Conservation (phyloP, 768 basidiomycete genomes). For the Strobilomyces confusus region DNA sequence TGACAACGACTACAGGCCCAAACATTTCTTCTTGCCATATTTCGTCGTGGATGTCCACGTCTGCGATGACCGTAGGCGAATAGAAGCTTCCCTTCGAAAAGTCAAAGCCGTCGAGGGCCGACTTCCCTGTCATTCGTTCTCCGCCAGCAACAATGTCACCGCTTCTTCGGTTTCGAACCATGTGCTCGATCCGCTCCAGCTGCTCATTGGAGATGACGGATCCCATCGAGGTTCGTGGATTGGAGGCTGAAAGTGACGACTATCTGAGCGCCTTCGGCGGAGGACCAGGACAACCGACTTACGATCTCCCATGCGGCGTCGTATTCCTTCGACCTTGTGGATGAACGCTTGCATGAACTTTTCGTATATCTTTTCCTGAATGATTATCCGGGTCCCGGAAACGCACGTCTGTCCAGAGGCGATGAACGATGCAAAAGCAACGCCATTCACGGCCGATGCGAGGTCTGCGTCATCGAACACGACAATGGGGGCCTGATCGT, state of each 20-base stretch:
- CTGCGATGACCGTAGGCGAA: slow-evolving; percentile 70
- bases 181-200: slow-evolving; percentile 58
- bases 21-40: slow-evolving; percentile 85
- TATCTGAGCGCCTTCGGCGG: neutral
- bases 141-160: slow-evolving; percentile 63
- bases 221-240: slow-evolving; percentile 73
- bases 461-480: slow-evolving; percentile 79
- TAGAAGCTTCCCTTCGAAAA: slow-evolving; percentile 73
- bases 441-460: slow-evolving; percentile 72
- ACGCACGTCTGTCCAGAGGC: slow-evolving; percentile 90
- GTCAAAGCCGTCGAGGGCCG: slow-evolving; percentile 66
- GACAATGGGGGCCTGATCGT: slow-evolving; percentile 66
- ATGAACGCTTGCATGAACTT: slow-evolving; percentile 60
- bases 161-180: slow-evolving; percentile 45
- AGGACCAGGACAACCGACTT: slow-evolving; percentile 25
- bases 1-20: slow-evolving; percentile 78
- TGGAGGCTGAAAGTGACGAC: slow-evolving; percentile 46
- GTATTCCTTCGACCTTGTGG: slow-evolving; percentile 59
- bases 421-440: slow-evolving; percentile 78
- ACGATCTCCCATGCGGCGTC: slow-evolving; percentile 76
- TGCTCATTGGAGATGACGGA: slow-evolving; percentile 68
- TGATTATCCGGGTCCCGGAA: slow-evolving; percentile 80
- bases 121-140: slow-evolving; percentile 54
- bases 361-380: slow-evolving; percentile 69
- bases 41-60: slow-evolving; percentile 52